Evolutionary conservation across 176 grass and related monocot species (phyloP).

Genomic region (Eleusine indica): DNA sequence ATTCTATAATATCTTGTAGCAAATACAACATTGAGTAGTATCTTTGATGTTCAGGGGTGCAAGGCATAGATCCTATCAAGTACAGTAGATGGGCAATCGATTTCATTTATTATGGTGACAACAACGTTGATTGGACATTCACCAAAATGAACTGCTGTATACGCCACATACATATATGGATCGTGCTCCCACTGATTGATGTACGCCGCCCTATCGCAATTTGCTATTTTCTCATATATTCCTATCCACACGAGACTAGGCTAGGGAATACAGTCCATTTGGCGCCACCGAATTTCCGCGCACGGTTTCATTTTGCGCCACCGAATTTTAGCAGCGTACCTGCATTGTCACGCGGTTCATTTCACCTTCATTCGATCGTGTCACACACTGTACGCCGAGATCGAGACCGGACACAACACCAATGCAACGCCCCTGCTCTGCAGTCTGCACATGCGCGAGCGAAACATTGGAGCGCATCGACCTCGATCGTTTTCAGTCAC

Average conservation of each 20-base stretch:
- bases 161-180: neutral
- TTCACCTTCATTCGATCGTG: neutral
- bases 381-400: neutral
- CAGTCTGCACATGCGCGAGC: neutral
- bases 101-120: neutral
- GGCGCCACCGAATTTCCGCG: neutral
- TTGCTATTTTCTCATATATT: constrained; percentile 32
- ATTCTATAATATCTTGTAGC: no score
- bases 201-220: neutral
- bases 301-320: neutral
- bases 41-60: neutral
- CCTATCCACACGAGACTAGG: neutral
- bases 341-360: neutral
- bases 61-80: neutral
- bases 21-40: no score
- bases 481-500: neutral
- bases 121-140: neutral
- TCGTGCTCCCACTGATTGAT: neutral
- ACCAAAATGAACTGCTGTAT: neutral
- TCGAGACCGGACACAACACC: neutral
- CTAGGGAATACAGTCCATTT: neutral
- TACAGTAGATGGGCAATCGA: neutral
- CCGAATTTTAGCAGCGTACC: neutral
- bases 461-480: neutral
- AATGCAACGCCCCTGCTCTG: no score